Base-by-base conservation (phyloP, 2,329 filamentous ascomycete genomes). In the Aspergillus awamori region DNA sequence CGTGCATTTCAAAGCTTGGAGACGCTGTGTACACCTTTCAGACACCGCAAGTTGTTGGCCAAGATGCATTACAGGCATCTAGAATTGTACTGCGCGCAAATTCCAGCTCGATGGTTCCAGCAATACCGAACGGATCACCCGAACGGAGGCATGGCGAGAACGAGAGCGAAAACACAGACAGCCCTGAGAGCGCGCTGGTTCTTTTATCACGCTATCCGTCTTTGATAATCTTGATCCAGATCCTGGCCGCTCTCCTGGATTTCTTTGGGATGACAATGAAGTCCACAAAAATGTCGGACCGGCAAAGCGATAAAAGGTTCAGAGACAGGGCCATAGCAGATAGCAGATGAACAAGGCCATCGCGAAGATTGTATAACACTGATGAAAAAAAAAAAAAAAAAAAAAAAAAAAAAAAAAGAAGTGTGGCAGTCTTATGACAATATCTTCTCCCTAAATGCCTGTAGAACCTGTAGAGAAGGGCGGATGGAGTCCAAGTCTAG, bases 151-250 rank as follows among this genome's bases (percentile, higher is more conserved):
- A 10, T 20, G 17, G 28, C 3, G 26, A 28, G 1, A 30, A 22
- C 22, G 39, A 5, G n/a, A 5, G 5, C 0, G 2, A 2, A 11
- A 20, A 10, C 0, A 43, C 4, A 5, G 8, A 22, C 1, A 1
- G n/a, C 20, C 8, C 39, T 20, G 4, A 20, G 4, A 5, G 20
- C 0, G 8, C 0, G 20, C 20, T 43, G 39, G 0, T 20, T 1
- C 39, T 43, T 5, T 3, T 43, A 22, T 43, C 0, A 10, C 8
- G 3, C 17, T 43, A 43, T 20, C 39, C 39, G 8, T 20, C 8
- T 2, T 43, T 43, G 17, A 10, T 43, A 1, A 20, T n/a, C 13
- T 43, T 43, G 0, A 43, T 43, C 11, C 39, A 43, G 8, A 20
- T 43, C n/a, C 39, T 43, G 3, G 39, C 39, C 4, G 17, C 39